phyloP scores from a whole-genome alignment of 345 rosid genomes.

The Rhodomyrtus tomentosa region DNA sequence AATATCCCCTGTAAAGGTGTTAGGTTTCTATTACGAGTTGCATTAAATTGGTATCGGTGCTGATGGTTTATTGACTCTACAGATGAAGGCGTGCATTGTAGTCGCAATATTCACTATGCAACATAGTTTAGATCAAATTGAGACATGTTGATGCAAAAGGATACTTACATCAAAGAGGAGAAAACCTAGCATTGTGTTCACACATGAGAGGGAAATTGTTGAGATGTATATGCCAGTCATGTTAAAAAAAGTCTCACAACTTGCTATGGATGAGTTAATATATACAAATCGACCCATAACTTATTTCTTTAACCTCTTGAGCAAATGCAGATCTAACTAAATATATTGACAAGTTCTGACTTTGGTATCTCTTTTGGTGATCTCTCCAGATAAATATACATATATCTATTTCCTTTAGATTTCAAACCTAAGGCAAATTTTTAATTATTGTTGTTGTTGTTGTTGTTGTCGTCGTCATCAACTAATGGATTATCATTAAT shows the following conservation, averaged over 20 bases:
- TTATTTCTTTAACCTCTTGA: not conserved
- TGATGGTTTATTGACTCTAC: not conserved
- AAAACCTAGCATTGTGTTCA: fast-evolving
- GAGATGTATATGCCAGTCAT: not conserved
- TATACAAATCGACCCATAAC: not conserved
- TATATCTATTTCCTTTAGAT: not conserved
- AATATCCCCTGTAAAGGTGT: not conserved
- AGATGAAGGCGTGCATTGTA: not conserved
- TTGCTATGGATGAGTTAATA: no score
- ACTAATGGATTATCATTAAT: not conserved
- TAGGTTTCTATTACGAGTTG: no score
- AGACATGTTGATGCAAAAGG: not conserved
- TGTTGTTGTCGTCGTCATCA: not conserved
- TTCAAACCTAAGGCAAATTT: not conserved
- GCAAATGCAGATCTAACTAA: not conserved
- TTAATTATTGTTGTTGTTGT: not conserved
- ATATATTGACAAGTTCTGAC: fast-evolving
- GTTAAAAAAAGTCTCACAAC: no score
- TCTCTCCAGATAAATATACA: not conserved
- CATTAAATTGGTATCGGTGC: not conserved
- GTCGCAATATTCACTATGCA: not conserved
- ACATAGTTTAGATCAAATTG: no score
- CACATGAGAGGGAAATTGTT: not conserved
- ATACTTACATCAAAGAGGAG: not conserved
- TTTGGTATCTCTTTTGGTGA: not conserved